Percentiles rank a stretch among this genome's conserved stretches.
These are phyloP conservation scores for Epicoccum sorghinum DNA, from an alignment of 2,329 filamentous ascomycete species.

Conservation along the genomic window DNA sequence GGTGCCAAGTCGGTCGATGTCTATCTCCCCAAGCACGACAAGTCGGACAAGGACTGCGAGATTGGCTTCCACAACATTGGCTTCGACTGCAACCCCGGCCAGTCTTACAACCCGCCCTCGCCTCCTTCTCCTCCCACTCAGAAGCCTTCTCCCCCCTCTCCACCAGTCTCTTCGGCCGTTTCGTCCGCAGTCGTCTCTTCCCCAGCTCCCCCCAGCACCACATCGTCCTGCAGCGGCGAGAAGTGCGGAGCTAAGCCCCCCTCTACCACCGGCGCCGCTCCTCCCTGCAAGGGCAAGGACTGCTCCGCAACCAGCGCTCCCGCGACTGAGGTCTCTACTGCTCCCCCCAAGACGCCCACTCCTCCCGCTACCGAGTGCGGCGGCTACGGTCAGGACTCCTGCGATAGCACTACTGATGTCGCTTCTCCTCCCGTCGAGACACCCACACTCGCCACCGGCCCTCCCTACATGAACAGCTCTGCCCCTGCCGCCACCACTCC, in stretches of 20 bases:
- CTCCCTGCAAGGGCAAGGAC: slow-evolving; percentile 2
- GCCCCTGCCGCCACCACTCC: slow-evolving; percentile 19
- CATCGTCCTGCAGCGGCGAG: slow-evolving; percentile 14
- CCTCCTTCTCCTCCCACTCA: slow-evolving; percentile 3
- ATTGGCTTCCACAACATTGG: slow-evolving; percentile 75
- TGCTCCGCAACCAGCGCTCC: slow-evolving; percentile 3
- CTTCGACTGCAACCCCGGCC: slow-evolving; percentile 69
- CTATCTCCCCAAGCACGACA: slow-evolving; percentile 56
- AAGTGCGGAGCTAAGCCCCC: slow-evolving; percentile 12
- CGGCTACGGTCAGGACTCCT: slow-evolving; percentile 13
- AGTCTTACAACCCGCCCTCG: slow-evolving; percentile 30
- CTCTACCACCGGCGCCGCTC: slow-evolving; percentile 2
- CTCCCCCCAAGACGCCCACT: no score
- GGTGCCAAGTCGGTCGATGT: slow-evolving; percentile 84
- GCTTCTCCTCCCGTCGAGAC: slow-evolving; percentile 11
- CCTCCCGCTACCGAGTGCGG: slow-evolving; percentile 11
- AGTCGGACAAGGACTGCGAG: slow-evolving; percentile 64
- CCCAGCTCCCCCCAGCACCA: slow-evolving; percentile 3
- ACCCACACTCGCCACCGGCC: slow-evolving; percentile 7
- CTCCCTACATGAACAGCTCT: slow-evolving; percentile 28
- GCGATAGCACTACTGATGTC: slow-evolving; percentile 6
- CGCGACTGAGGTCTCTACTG: slow-evolving; percentile 10
- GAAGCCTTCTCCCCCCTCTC: slow-evolving; percentile 19
- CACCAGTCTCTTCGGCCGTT: slow-evolving; percentile 21
- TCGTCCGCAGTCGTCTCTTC: slow-evolving; percentile 15